Evolutionary conservation across 441 rosid species (phyloP).

Genomic region (Arabidopsis lyrata): DNA sequence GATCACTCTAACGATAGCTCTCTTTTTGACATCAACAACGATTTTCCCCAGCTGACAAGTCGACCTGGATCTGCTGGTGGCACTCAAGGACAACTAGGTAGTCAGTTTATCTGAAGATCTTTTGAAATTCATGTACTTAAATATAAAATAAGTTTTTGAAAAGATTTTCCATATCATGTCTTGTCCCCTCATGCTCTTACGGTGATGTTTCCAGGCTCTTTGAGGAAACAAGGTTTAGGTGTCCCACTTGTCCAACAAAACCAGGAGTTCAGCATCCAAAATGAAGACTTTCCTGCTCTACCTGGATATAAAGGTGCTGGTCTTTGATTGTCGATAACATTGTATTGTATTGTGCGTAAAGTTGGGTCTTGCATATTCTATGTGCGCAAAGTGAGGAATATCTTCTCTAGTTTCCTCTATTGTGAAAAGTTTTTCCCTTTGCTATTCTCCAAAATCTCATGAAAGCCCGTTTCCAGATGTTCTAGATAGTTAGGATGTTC

Average conservation of each 20-base stretch:
- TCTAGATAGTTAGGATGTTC: constrained; percentile 1
- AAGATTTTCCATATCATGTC: constrained; percentile 21
- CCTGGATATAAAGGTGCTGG: constrained; percentile 95
- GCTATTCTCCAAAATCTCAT: constrained; percentile 15
- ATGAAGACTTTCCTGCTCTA: constrained; percentile 98
- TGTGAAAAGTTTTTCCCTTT: background rate
- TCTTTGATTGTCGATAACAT: constrained; percentile 27
- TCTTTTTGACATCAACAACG: constrained; percentile 92
- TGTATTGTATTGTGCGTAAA: constrained; percentile 13
- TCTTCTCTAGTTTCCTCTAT: constrained; percentile 21
- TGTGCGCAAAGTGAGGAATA: constrained; percentile 3
- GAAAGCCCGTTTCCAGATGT: background rate
- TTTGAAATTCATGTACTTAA: constrained; percentile 22
- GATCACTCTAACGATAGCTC: constrained; percentile 79
- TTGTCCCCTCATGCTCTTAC: constrained; percentile 21
- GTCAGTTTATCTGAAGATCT: constrained; percentile 23
- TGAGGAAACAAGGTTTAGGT: constrained; percentile 88
- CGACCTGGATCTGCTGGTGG: constrained; percentile 98
- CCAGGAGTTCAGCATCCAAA: constrained; percentile 99
- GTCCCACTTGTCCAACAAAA: constrained; percentile 93
- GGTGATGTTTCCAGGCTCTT: constrained; percentile 66
- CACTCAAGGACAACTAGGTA: constrained; percentile 96
- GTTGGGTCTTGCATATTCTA: constrained; percentile 15
- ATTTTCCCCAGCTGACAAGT: constrained; percentile 92
- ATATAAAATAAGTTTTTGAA: constrained; percentile 22